Base-by-base conservation (phyloP, 2,329 filamentous ascomycete genomes). In the Venturia carpophila region DNA sequence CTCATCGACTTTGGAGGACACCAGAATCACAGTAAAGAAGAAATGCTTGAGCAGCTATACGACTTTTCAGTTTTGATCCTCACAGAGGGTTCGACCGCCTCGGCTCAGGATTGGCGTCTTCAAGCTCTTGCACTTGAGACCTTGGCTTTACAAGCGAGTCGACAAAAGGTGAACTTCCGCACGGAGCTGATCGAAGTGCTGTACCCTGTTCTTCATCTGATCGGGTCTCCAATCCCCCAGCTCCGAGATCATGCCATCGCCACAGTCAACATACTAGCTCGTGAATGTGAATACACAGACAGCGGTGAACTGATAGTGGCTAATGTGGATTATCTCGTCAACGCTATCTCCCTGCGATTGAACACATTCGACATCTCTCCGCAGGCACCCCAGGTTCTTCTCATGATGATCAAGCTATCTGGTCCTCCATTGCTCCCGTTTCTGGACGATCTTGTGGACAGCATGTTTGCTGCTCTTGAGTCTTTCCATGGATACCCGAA, bases 291-390 rank as follows among this genome's bases (percentile, higher is more conserved):
- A 1, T 99, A 97, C 71, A 67, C 73, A 0, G 87, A 82, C 70
- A 88, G 93, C 5, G 88, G 88, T 34, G 86, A 90, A 19, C 79
- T 99, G 68, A 87, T 99, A 47, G 84, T 97, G 37, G 86, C 89
- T 63, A 99, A 99, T 67, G 92, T 91, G 19, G 94, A 99, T 75
- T 99, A 99, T 74, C 89, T 99, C 76, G 88, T 97, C 67, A 97
- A 97, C 72, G 91, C 94, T 0, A 86, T 99, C 19, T 91, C 90
- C 0, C 77, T 97, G 67, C 90, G 92, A 67, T 83, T 99, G 9
- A 97, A 96, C 70, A 91, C 90, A 0, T 91, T 97, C 68, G 92
- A 97, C 68, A 88, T 97, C 63, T 93, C 92, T 0, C 92, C 93
- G 1, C 90, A 96, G 68, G 92, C 91, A 3, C 92, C 92, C 2